Base-by-base conservation (phyloP, 2,329 filamentous ascomycete species). In the Aspergillus fischeri region DNA sequence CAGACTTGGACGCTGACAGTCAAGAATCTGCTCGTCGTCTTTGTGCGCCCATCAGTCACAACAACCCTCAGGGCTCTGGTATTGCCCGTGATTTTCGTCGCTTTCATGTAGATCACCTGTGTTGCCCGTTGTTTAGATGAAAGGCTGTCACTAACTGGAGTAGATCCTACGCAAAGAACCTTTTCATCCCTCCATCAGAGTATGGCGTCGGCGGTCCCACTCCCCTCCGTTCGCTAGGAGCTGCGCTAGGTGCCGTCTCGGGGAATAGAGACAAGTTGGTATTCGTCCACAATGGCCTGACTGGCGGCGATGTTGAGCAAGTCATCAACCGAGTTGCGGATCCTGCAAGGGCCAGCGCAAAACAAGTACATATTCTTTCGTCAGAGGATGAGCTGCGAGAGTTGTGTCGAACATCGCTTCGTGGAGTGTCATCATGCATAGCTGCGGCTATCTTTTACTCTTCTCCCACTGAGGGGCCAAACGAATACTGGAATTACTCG, bases 401-500 rank as follows among this genome's bases (percentile, higher is more conserved):
- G 27, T 77, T 81, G 25, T 95, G 91, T 68, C 82, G 81, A 28
- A 86, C 82, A 63, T 82, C 80, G 42, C 74, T 90, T 52, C 78
- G 84, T 41, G 89, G 89, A 20, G 86, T 89, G 1, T 88, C 88
- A 11, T 77, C 74, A 1, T 94, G 90, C 72, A 92, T 87, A 68
- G 88, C 84, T 20, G 91, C 88, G 8, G 83, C 89, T 1, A 84
- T 88, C 4, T 93, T 95, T 75, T 79, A 85, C 54, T 87, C 87
- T 0, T 95, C 90, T 4, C 90, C 91, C 0, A 80, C 74, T 1
- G 87, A 94, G 75, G 90, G 90, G 9, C 61, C 71, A 1, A 82
- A 81, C 6, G 82, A 82, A 1, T 73, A 83, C 48, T 96, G 92
- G 92, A 95, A 94, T 73, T 97, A 96, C 69, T 92, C 90, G 0